Conservation (phyloP, 2,329 filamentous ascomycete genomes). For the Hypoxylon sp. region DNA sequence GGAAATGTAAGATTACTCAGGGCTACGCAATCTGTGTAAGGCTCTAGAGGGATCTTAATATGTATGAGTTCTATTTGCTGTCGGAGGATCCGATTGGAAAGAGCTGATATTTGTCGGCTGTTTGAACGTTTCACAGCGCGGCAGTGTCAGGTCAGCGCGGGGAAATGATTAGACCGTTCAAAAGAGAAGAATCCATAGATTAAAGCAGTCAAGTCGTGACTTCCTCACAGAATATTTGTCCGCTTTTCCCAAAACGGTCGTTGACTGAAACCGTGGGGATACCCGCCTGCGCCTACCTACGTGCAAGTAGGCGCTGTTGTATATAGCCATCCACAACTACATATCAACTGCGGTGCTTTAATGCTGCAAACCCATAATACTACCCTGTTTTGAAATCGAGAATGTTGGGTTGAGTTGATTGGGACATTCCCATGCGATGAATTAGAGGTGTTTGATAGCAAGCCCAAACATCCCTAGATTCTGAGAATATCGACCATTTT, state of each 20-base stretch:
- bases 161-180: neutral
- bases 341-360: no score
- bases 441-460: neutral
- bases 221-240: slow-evolving; percentile 6
- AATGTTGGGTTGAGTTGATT: neutral
- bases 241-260: neutral
- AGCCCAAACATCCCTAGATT: no score
- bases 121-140: neutral
- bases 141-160: neutral
- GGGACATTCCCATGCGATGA: neutral
- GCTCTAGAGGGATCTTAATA: neutral
- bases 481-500: no score
- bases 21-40: slow-evolving; percentile 1
- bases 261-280: neutral
- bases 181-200: neutral
- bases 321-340: no score
- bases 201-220: neutral
- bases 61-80: neutral
- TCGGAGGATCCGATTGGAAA: neutral
- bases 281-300: slow-evolving; percentile 1
- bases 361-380: neutral
- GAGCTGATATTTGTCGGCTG: neutral
- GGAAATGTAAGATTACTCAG: neutral
- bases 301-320: no score
- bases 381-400: neutral